Base-by-base conservation (phyloP, 768 basidiomycete species). In the Lactarius akahatsu region DNA sequence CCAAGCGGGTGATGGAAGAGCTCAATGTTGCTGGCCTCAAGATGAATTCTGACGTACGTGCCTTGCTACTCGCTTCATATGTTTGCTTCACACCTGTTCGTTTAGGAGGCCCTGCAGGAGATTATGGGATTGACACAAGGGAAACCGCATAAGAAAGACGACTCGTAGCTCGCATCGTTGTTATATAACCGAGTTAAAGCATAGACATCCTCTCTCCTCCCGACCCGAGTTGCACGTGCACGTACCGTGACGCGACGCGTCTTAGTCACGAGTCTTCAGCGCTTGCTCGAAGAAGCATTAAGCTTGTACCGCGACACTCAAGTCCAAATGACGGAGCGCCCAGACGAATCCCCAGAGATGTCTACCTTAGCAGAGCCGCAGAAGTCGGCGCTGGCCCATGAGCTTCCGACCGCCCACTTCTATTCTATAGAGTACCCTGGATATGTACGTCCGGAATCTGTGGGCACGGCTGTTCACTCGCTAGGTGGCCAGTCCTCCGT, bases 381-480 rank as follows among this genome's bases (percentile, higher is more conserved):
- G 28, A 62, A 57, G 38, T 11, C 58, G 66, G 82, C 82, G 0
- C 77, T 76, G 18, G 76, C 79, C 45, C 76, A 61, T 23, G 77
- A 82, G 2, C 78, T 93, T 2, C 85, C 88, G 26, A 78, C 82
- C 40, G 79, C 80, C 6, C 80, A 85, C 36, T 90, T 88, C 74
- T 90, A 90, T 73, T 89, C 92, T 5, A 80, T 96, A 67, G 95
- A 97, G 76, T 96, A 94, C 78, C 94, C 94, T 8, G 94, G 94
- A 67, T 92, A 93, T 70, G 87, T 97, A 62, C 77, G 81, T 16
- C 76, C 81, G 3, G 74, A 81, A 1, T 90, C 92, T 40, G 81
- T 88, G 5, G 80, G 86, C 0, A 70, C 80, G 20, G 92, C 89
- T 2, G 75, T 94, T 54, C 78, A 81, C 57, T 86, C 81, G 64